Conservation (phyloP, 169 alveolate species). For the Cryptosporidium muris region DNA sequence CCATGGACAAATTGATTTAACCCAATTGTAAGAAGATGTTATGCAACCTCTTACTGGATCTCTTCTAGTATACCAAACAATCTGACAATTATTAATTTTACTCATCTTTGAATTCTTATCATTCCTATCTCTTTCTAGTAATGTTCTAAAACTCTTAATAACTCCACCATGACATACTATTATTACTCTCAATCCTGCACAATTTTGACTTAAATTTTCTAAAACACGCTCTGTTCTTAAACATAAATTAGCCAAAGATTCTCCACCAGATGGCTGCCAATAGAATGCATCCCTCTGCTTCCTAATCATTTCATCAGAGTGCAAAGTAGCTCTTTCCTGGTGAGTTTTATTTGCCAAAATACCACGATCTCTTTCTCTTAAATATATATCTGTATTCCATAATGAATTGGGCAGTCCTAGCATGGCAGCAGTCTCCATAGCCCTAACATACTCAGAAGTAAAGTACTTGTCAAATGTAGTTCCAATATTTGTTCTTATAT, state of each 20-base stretch:
- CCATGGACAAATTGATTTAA: conserved; percentile 77
- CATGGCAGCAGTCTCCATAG: conserved; percentile 80
- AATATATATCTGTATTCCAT: conserved; percentile 74
- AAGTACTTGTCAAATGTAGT: conserved; percentile 74
- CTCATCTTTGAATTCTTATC: conserved; percentile 68
- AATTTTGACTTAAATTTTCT: conserved; percentile 71
- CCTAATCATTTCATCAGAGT: conserved; percentile 75
- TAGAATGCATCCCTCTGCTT: conserved; percentile 75
- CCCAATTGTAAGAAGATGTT: conserved; percentile 74
- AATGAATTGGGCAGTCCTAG: conserved; percentile 76
- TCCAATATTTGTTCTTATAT: conserved; percentile 72
- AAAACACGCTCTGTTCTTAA: conserved; percentile 75
- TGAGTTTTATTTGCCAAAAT: conserved; percentile 77
- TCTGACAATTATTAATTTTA: conserved; percentile 75
- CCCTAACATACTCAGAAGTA: conserved; percentile 78
- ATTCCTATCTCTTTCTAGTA: conserved; percentile 73
- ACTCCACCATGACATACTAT: conserved; percentile 81
- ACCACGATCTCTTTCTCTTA: conserved; percentile 79
- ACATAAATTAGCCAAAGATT: conserved; percentile 77
- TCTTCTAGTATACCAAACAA: conserved; percentile 76
- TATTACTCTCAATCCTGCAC: conserved; percentile 76
- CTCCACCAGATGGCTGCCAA: conserved; percentile 76
- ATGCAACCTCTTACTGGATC: conserved; percentile 75
- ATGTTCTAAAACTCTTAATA: conserved; percentile 76
- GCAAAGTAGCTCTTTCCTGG: conserved; percentile 69